A percentile compares a stretch with the other conserved stretches of the same genome.
Evolutionary conservation across 2,329 filamentous ascomycete species (phyloP).

Genomic region (Colletotrichum liaoningense): DNA sequence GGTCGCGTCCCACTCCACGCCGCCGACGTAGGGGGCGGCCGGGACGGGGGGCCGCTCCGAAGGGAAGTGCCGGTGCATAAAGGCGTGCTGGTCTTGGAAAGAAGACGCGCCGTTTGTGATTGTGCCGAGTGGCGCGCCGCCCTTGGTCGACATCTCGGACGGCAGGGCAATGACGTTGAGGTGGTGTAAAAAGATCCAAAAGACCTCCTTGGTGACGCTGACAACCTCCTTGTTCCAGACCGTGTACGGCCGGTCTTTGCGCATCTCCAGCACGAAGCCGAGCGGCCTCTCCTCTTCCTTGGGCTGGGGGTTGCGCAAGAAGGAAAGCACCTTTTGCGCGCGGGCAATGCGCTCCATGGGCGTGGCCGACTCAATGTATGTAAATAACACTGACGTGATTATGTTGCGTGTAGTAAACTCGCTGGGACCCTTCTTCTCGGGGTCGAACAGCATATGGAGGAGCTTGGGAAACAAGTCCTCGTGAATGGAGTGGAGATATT

Average conservation of each 20-base stretch:
- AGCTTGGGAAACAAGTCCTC: conserved; percentile 86
- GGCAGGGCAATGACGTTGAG: conserved; percentile 85
- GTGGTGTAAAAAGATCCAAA: conserved; percentile 98
- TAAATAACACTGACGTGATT: conserved; percentile 89
- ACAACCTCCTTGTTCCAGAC: conserved; percentile 94
- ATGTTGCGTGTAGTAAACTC: conserved; percentile 95
- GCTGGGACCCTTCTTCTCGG: conserved; percentile 97
- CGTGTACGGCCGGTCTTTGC: conserved; percentile 86
- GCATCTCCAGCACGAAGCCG: conserved; percentile 91
- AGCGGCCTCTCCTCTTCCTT: conserved; percentile 82
- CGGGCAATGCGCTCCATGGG: conserved; percentile 73
- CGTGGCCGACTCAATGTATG: conserved; percentile 80
- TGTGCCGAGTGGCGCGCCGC: conserved; percentile 38
- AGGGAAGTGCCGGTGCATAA: conserved; percentile 82
- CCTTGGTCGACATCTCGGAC: conserved; percentile 50
- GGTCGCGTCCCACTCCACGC: conserved; percentile 98
- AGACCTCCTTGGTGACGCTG: conserved; percentile 96
- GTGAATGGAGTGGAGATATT: conserved; percentile 84
- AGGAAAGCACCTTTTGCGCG: conserved; percentile 78
- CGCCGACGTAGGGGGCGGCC: conserved; percentile 94
- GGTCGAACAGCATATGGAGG: conserved; percentile 90
- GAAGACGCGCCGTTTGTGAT: conserved; percentile 45
- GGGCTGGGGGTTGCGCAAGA: conserved; percentile 83
- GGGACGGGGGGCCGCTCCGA: conserved; percentile 89
- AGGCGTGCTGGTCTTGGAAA: conserved; percentile 60